Evolutionary conservation across 129 eudicot species (phyloP).

Genomic region (Lactuca saligna): DNA sequence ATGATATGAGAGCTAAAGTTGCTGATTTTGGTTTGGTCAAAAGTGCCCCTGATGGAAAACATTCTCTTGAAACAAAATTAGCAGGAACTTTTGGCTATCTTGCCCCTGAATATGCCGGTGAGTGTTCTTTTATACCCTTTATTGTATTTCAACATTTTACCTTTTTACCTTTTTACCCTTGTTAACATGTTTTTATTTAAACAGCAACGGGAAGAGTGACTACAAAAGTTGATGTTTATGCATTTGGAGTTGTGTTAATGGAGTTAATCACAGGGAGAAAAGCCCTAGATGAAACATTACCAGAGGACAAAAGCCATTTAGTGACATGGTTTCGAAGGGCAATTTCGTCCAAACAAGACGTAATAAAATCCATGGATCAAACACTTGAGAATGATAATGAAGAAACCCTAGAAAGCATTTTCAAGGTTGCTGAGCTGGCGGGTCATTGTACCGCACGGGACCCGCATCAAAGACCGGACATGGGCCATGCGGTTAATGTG

Average conservation of each 20-base stretch:
- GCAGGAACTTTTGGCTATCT: slow-evolving; percentile 91
- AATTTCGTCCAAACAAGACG: slow-evolving; percentile 38
- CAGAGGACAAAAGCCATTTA: slow-evolving; percentile 55
- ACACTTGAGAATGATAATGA: slow-evolving; percentile 37
- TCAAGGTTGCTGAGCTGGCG: slow-evolving; percentile 65
- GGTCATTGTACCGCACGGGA: slow-evolving; percentile 74
- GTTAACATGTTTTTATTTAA: neutral
- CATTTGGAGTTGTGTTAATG: slow-evolving; percentile 75
- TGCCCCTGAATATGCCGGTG: slow-evolving; percentile 85
- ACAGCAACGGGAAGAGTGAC: slow-evolving; percentile 86
- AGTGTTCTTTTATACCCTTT: neutral
- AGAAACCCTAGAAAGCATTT: slow-evolving; percentile 51
- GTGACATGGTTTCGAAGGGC: slow-evolving; percentile 67
- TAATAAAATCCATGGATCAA: slow-evolving; percentile 46
- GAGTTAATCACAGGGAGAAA: slow-evolving; percentile 69
- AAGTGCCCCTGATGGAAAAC: slow-evolving; percentile 58
- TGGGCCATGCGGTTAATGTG: slow-evolving; percentile 73
- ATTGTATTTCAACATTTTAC: too few relatives aligned
- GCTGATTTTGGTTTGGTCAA: slow-evolving; percentile 66
- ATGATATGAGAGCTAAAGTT: slow-evolving; percentile 64
- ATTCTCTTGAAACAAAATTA: slow-evolving; percentile 59
- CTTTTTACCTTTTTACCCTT: too few relatives aligned
- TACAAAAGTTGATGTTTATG: slow-evolving; percentile 63
- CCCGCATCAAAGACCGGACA: slow-evolving; percentile 67
- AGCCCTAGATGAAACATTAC: slow-evolving; percentile 59